Conservation (phyloP, 2,329 filamentous ascomycete species). For the Talaromyces sp. region DNA sequence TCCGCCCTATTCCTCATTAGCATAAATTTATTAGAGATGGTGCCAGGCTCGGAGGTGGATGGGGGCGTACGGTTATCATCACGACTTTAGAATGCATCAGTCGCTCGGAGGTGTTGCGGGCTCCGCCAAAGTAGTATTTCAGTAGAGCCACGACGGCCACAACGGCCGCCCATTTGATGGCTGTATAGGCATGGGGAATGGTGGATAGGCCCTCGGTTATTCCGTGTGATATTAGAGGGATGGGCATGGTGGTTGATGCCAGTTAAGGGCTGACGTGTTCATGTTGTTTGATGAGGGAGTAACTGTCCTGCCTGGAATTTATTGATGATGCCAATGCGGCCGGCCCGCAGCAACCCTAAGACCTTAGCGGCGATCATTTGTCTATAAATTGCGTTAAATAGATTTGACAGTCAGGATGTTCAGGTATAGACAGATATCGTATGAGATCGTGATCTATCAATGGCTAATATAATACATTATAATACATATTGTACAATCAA, state of each 20-base stretch:
- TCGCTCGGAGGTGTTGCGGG: conserved; percentile 70
- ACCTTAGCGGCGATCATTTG: conserved; percentile 4
- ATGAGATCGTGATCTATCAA: not conserved
- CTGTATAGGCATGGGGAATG: conserved; percentile 54
- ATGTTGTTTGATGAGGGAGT: not conserved
- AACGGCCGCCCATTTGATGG: conserved; percentile 55
- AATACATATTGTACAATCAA: conserved; percentile 7
- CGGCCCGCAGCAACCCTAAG: not conserved
- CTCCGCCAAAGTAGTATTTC: conserved; percentile 78
- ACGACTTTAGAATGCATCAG: conserved; percentile 92
- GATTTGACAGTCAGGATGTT: no score
- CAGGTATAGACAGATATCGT: not conserved
- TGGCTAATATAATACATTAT: conserved; percentile 3
- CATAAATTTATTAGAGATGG: not conserved
- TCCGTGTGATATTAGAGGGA: conserved; percentile 58
- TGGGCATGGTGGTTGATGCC: conserved; percentile 54
- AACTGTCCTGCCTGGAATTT: not conserved
- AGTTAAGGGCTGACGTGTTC: not conserved
- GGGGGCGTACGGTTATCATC: conserved; percentile 72
- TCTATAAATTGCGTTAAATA: not conserved
- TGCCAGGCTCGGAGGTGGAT: no score
- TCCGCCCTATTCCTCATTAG: conserved; percentile 59
- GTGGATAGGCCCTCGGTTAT: conserved; percentile 55
- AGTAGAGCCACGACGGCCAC: conserved; percentile 54
- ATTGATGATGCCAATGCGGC: not conserved